phyloP scores from a whole-genome alignment of 257 asterid species.

The Parsonsia alboflavescens region DNA sequence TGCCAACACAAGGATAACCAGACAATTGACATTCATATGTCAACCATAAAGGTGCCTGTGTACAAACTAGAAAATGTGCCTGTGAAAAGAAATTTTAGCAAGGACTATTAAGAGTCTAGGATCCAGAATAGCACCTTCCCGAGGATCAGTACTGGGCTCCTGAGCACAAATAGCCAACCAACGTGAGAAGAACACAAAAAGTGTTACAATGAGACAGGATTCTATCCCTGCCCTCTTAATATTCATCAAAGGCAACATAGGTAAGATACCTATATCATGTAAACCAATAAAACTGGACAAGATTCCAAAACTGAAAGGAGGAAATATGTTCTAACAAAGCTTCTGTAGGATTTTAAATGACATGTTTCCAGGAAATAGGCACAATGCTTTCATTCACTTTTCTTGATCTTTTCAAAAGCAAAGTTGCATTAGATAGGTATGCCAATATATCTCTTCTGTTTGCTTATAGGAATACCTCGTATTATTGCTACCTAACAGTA shows the following conservation, averaged over 20 bases:
- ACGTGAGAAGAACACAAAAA: not conserved
- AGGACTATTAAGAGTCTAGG: not conserved
- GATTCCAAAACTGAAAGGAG: not conserved
- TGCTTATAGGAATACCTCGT: not conserved
- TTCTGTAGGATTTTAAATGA: not conserved
- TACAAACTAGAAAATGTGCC: not conserved
- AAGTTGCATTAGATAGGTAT: not conserved
- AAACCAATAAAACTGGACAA: not conserved
- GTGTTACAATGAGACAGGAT: not conserved
- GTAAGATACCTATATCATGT: not conserved
- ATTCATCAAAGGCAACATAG: not conserved
- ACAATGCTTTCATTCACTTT: not conserved
- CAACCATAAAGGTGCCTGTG: not conserved
- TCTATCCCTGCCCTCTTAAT: not conserved
- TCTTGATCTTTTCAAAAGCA: not conserved
- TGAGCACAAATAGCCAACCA: not conserved
- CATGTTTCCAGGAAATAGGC: not conserved
- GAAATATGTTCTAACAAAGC: not conserved
- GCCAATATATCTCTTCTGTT: not conserved
- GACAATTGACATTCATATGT: not conserved
- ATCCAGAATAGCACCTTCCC: not conserved
- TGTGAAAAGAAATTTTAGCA: not conserved
- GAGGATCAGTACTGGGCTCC: not conserved
- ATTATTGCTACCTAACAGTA: not conserved
- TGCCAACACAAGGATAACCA: conserved; percentile 8